Base-by-base conservation (phyloP, 1,284 basidiomycete genomes). In the Albatrellus sp. region DNA sequence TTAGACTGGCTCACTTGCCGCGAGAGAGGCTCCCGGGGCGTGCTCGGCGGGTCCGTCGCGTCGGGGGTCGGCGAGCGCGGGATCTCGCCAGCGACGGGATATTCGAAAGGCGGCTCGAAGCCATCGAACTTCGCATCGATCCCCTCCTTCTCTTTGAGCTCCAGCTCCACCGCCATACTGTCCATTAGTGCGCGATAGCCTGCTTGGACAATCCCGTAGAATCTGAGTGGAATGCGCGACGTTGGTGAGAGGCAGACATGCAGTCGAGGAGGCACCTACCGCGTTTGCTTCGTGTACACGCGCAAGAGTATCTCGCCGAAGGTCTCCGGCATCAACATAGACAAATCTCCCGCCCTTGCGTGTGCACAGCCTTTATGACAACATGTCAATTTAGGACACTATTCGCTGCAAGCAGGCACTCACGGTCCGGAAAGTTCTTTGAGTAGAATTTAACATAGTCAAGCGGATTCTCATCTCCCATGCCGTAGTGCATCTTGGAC, bases 371-470 rank as follows among this genome's bases (percentile, higher is more conserved):
- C 78, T 80, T 44, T 19, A 40, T 19, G 14, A 8, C 7, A 40
- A 30, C 9, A 33, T 44, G 31, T 12, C 16, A 52, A 38, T 10
- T 44, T 37, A 40, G 40, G 48, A 47, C 28, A 29, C 32, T 31
- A 40, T 13, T 32, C 40, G 14, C 36, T 35, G 37, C 19, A 29
- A 32, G 46, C 10, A 28, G 39, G 10, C 3, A 46, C 72, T 48
- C 52, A 84, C 83, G 52, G 48, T 77, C 58, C 0, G 72, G 73
- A 24, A 71, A 64, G n/a, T 66, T 62, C 59, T 87, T 88, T 0
- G 78, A 77, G 54, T 86, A 89, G 54, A 88, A 89, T 53, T 68
- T 73, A 45, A 86, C 73, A 24, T 61, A 67, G 37, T 80, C 69
- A 20, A 89, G 55, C 1, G 86, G 85, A 52, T 84, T 85, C 51